These are phyloP conservation scores for Aureobasidium zeae DNA, from an alignment of 2,329 filamentous ascomycete genomes.

Conservation along the genomic window DNA sequence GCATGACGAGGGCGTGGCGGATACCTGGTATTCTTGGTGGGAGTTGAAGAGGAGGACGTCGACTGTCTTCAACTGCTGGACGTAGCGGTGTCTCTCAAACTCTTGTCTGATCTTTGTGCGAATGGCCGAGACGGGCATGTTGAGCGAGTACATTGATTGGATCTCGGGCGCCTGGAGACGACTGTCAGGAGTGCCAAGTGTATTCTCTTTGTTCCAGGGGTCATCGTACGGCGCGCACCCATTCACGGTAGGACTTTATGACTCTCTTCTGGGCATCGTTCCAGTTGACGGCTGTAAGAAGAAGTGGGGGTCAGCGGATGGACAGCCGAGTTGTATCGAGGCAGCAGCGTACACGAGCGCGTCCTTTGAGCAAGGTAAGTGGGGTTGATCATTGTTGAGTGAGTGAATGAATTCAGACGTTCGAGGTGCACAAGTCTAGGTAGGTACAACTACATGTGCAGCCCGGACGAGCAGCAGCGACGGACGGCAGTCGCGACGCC, in stretches of 20 bases:
- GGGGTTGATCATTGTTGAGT: constrained; percentile 63
- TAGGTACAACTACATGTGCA: no score
- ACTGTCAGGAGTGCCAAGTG: constrained; percentile 1
- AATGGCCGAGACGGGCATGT: constrained; percentile 75
- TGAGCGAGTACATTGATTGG: constrained; percentile 92
- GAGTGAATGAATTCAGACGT: no score
- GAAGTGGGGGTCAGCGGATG: constrained; percentile 17
- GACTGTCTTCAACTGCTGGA: constrained; percentile 77
- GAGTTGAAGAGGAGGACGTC: constrained; percentile 88
- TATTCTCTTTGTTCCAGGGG: no score
- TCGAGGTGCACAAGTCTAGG: no score
- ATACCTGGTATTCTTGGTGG: constrained; percentile 86
- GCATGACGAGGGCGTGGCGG: no score
- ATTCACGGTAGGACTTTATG: constrained; percentile 82
- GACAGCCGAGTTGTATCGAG: constrained; percentile 12
- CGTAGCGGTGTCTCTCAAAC: constrained; percentile 91
- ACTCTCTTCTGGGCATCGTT: constrained; percentile 79
- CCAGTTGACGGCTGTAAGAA: constrained; percentile 81
- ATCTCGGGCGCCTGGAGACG: constrained; percentile 75
- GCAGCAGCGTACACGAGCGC: constrained; percentile 39
- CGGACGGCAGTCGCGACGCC: no score
- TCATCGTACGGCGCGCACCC: constrained; percentile 82
- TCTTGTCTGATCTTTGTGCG: constrained; percentile 93
- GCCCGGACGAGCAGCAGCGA: no score
- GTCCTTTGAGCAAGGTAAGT: constrained; percentile 67